phyloP scores from a whole-genome alignment of 106 monocot genomes.

The Dendrobium huoshanense region DNA sequence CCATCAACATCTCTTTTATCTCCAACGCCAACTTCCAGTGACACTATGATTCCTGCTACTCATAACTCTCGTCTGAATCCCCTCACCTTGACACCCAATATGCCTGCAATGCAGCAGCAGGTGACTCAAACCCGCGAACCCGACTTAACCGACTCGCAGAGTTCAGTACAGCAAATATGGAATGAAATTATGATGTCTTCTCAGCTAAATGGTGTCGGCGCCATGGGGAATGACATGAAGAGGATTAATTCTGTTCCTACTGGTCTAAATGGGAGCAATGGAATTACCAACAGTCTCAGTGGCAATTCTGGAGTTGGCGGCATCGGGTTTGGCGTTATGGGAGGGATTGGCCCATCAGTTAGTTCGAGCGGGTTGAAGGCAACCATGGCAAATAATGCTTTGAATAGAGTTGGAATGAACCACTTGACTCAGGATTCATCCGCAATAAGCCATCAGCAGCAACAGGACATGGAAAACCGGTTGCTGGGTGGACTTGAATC shows the following conservation, averaged over 20 bases:
- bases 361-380: constrained; percentile 33
- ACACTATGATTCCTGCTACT: constrained; percentile 6
- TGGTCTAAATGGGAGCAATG: constrained; percentile 26
- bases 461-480: constrained; percentile 46
- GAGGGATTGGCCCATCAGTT: constrained; percentile 20
- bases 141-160: constrained; percentile 37
- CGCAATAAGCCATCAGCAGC: constrained; percentile 34
- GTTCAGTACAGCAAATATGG: constrained; percentile 52
- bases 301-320: constrained; percentile 20
- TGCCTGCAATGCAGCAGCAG: constrained; percentile 13
- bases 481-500: constrained; percentile 34
- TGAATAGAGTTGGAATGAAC: constrained; percentile 23
- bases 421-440: constrained; percentile 31
- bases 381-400: constrained; percentile 34
- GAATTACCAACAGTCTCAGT: constrained; percentile 18
- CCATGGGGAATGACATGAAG: constrained; percentile 35
- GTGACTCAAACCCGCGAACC: constrained; percentile 24
- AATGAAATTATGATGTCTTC: constrained; percentile 68
- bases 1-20: constrained; percentile 41
- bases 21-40: constrained; percentile 34
- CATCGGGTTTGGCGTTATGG: constrained; percentile 39
- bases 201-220: constrained; percentile 18
- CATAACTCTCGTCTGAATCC: constrained; percentile 21
- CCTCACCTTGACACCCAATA: constrained; percentile 15
- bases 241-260: constrained; percentile 26